These are phyloP conservation scores for Tetrapisispora fleetii DNA, from an alignment of 805 yeast genomes.

Conservation along the genomic window DNA sequence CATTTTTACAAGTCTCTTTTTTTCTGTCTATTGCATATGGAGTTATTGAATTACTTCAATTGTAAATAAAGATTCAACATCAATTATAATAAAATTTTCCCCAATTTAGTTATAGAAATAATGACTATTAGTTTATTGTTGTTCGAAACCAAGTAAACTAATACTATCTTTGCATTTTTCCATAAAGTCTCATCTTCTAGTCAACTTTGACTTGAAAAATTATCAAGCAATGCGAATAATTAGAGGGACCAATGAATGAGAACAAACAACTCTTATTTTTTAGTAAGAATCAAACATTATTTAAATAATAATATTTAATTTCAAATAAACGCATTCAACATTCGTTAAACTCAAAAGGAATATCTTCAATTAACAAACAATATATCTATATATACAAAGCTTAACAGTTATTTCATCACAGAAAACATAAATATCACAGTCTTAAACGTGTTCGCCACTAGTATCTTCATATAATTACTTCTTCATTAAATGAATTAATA, in stretches of 20 bases:
- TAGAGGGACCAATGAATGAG: background rate
- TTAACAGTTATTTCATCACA: too few relatives aligned
- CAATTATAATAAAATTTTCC: slow-evolving; percentile 21
- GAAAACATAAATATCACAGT: too few relatives aligned
- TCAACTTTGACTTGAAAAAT: too few relatives aligned
- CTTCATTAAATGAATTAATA: too few relatives aligned
- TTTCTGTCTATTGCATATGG: slow-evolving; percentile 1
- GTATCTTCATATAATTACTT: too few relatives aligned
- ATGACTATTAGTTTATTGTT: background rate
- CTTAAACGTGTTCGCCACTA: too few relatives aligned
- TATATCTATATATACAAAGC: background rate
- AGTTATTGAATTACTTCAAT: slow-evolving; percentile 2
- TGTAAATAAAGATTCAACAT: slow-evolving; percentile 7
- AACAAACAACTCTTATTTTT: background rate
- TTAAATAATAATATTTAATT: slow-evolving; percentile 2
- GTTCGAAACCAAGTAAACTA: slow-evolving; percentile 20
- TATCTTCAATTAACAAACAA: background rate
- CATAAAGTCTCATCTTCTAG: background rate
- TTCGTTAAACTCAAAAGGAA: slow-evolving; percentile 13
- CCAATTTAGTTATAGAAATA: slow-evolving; percentile 20
- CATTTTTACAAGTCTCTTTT: slow-evolving; percentile 1
- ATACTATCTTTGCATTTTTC: slow-evolving; percentile 5
- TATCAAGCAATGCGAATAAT: too few relatives aligned
- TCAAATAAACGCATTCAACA: slow-evolving; percentile 28
- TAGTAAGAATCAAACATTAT: background rate